Evolutionary conservation across 345 rosid species (phyloP), one percentile per base, ranked within the genome.

Genomic region (Hibiscus trionum): DNA sequence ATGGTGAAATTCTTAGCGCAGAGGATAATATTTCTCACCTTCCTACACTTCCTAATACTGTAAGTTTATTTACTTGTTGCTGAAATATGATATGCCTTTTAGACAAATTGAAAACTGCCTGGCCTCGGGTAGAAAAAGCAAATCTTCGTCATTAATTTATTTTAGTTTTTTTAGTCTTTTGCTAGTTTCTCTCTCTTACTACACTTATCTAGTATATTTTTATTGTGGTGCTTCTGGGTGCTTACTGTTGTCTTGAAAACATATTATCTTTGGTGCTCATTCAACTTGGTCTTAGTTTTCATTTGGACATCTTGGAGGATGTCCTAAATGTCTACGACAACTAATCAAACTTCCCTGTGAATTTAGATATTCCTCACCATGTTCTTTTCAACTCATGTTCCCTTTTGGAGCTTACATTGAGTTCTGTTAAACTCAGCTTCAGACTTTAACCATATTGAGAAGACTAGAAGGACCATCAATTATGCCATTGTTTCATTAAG

Each of bases 21-120:
- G 99, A 92, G 85, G 96, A 95, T 61, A 56, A 77, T 82, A 88
- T 91, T 73, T 86, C 88, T 65, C 46, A 76, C 82, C 88, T 95
- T 67, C 91, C 93, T n/a, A 76, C 87, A 8, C 74, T 95, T 77
- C 96, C 99, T 61, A 95, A 90, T 78, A 73, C 89, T 33, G 99
- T 90, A 84, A 82, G 98, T 88, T 78, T 39, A 21, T 47, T 46
- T 72, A 7, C 42, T 59, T 21, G 49, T 16, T 66, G 15, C 56
- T 9, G n/a, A 12, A 9, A 67, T 11, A 26, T 14, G 39, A 12
- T 47, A 33, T 29, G 35, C 39, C 21, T 59, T 65, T 11, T 60
- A 47, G 58, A 73, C 58, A 42, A 31, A 68, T 35, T 68, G 37
- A 52, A 39, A 10, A 24, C 57, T 42, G 12, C 26, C 16, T 12